Evolutionary conservation across 1,284 basidiomycete species (phyloP).

Genomic region (Microbotryomycetes sp.): DNA sequence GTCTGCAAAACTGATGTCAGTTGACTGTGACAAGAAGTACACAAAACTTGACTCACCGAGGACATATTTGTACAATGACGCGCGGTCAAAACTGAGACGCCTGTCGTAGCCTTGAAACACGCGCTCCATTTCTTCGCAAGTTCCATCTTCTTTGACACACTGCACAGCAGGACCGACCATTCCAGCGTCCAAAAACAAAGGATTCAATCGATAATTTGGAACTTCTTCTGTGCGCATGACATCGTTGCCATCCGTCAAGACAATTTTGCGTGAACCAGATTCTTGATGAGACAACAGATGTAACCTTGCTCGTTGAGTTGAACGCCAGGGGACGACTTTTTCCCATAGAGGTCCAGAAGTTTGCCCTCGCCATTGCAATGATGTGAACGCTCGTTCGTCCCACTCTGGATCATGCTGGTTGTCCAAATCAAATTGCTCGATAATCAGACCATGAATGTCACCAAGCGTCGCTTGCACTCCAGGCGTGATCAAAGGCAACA

Average conservation of each 20-base stretch:
- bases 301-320: constrained; percentile 30
- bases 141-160: constrained; percentile 35
- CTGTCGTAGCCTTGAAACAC: constrained; percentile 35
- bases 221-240: constrained; percentile 17
- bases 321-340: constrained; percentile 26
- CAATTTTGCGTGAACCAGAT: constrained; percentile 22
- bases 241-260: constrained; percentile 30
- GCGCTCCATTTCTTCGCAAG: constrained; percentile 32
- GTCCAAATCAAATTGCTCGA: constrained; percentile 36
- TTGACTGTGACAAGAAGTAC: too few species aligned
- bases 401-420: constrained; percentile 28
- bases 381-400: constrained; percentile 33
- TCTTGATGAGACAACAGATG: constrained; percentile 31
- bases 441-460: constrained; percentile 35
- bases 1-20: constrained; percentile 36
- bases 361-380: constrained; percentile 32
- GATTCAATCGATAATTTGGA: constrained; percentile 32
- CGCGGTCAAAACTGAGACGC: constrained; percentile 31
- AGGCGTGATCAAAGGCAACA: constrained; percentile 36
- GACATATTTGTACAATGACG: constrained; percentile 33
- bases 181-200: constrained; percentile 34
- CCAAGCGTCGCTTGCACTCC: constrained; percentile 34
- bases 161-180: constrained; percentile 38
- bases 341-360: constrained; percentile 34
- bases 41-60: constrained; percentile 16